These are phyloP conservation scores for Xylaria digitata DNA, from an alignment of 2,329 filamentous ascomycete species.

Conservation along the genomic window DNA sequence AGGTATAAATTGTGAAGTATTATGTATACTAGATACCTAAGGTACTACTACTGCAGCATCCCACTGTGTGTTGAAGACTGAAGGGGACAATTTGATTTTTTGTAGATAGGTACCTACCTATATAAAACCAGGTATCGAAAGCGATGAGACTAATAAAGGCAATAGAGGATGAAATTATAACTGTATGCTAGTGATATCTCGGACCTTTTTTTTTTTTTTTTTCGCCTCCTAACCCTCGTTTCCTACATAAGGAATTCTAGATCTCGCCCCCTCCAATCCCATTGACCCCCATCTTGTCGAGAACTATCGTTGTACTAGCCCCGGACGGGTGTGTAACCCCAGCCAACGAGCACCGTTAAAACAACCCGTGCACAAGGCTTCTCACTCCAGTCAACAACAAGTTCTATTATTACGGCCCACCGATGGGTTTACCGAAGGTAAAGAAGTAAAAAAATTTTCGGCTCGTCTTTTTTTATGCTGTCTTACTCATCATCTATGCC, in stretches of 20 bases:
- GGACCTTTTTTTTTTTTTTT: neutral
- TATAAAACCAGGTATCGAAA: neutral
- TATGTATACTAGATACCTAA: neutral
- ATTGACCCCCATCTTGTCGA: conserved; percentile 8
- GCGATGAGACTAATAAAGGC: neutral
- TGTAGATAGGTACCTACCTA: neutral
- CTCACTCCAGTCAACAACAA: conserved; percentile 26
- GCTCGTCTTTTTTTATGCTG: conserved; percentile 22
- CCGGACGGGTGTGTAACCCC: conserved; percentile 22
- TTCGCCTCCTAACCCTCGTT: conserved; percentile 10
- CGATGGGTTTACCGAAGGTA: conserved; percentile 21
- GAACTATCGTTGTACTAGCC: conserved; percentile 27
- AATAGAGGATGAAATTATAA: neutral
- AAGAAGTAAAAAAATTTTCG: conserved; percentile 41
- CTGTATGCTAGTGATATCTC: conserved; percentile 1
- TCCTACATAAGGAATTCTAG: conserved; percentile 12
- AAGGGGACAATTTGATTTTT: neutral
- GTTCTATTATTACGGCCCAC: conserved; percentile 27
- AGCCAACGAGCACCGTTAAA: conserved; percentile 35
- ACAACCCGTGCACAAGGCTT: conserved; percentile 31
- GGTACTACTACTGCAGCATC: neutral
- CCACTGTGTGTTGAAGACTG: neutral
- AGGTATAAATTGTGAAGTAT: conserved; percentile 6
- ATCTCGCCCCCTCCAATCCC: conserved; percentile 6
- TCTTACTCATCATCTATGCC: conserved; percentile 33